These are phyloP conservation scores for Neonectria punicea DNA, from an alignment of 2,329 filamentous ascomycete genomes.

Conservation along the genomic window DNA sequence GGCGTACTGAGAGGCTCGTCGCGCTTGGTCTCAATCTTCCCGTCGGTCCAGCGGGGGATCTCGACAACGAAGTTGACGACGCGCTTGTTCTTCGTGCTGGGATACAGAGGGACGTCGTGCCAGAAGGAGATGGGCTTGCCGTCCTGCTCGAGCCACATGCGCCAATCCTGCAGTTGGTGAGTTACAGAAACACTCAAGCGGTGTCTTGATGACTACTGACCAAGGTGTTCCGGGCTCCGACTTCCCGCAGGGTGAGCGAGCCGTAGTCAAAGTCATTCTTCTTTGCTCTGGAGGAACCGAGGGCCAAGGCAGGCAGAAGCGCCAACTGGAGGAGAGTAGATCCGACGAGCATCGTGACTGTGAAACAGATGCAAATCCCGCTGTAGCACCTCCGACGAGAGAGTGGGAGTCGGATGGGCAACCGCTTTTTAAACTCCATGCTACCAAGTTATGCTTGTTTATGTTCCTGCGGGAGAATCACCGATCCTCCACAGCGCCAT, in stretches of 20 bases:
- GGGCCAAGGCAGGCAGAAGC: slow-evolving; percentile 31
- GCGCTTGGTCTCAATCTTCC: slow-evolving; percentile 53
- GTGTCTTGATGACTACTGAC: slow-evolving; percentile 29
- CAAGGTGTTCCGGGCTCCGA: slow-evolving; percentile 52
- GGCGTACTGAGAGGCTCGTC: slow-evolving; percentile 51
- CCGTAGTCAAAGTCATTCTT: slow-evolving; percentile 41
- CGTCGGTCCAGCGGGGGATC: slow-evolving; percentile 55
- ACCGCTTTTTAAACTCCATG: background rate
- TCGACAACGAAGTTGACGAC: slow-evolving; percentile 54
- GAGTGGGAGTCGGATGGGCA: background rate
- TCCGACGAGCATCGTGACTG: slow-evolving; percentile 29
- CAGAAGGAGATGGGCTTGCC: slow-evolving; percentile 54
- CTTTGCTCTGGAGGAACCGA: slow-evolving; percentile 24
- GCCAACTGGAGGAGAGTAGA: slow-evolving; percentile 33
- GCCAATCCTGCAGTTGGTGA: slow-evolving; percentile 49
- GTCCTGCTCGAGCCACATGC: slow-evolving; percentile 53
- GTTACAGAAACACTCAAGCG: rapidly evolving
- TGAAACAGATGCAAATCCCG: background rate
- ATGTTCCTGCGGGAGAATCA: slow-evolving; percentile 1
- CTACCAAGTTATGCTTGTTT: slow-evolving; percentile 21
- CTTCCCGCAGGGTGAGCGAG: slow-evolving; percentile 47
- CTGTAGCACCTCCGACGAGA: background rate
- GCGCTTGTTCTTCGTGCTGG: slow-evolving; percentile 46
- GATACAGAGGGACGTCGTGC: slow-evolving; percentile 55
- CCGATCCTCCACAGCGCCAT: background rate